Evolutionary conservation across 2,329 filamentous ascomycete genomes (phyloP).

Genomic region (Exophiala sideris): DNA sequence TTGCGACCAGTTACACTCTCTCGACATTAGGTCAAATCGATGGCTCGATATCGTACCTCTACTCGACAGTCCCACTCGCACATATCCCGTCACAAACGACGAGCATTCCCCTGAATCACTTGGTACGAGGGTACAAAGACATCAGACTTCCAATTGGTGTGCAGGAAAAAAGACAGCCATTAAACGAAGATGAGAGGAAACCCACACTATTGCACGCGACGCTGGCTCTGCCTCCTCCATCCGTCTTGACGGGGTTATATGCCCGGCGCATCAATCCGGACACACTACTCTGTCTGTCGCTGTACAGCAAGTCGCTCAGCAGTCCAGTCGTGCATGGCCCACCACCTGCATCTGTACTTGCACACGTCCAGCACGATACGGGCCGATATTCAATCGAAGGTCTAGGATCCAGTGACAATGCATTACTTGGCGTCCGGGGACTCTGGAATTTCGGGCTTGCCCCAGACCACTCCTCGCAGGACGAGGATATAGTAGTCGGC

Average conservation of each 20-base stretch:
- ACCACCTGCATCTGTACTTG: constrained; percentile 49
- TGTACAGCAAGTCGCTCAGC: constrained; percentile 41
- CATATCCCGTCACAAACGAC: constrained; percentile 66
- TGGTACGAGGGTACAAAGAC: constrained; percentile 74
- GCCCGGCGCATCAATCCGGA: constrained; percentile 73
- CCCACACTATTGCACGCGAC: constrained; percentile 46
- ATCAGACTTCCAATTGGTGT: constrained; percentile 21
- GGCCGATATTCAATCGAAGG: constrained; percentile 88
- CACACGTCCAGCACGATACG: constrained; percentile 63
- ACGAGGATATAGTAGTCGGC: neutral
- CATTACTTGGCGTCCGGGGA: constrained; percentile 79
- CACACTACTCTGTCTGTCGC: constrained; percentile 72
- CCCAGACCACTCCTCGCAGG: constrained; percentile 19
- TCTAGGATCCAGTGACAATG: constrained; percentile 87
- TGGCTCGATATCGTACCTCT: constrained; percentile 95
- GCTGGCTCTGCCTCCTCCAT: constrained; percentile 60
- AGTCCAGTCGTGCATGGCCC: constrained; percentile 34
- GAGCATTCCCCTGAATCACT: constrained; percentile 68
- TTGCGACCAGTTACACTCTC: constrained; percentile 89
- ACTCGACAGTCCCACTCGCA: constrained; percentile 76
- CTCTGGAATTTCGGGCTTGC: constrained; percentile 92
- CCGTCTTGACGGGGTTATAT: constrained; percentile 81
- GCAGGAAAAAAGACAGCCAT: constrained; percentile 40
- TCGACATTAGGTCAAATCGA: constrained; percentile 88
- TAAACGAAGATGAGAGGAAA: constrained; percentile 31